These are phyloP conservation scores for Lathyrus oleraceus DNA, from an alignment of 306 rosid species.

Conservation along the genomic window DNA sequence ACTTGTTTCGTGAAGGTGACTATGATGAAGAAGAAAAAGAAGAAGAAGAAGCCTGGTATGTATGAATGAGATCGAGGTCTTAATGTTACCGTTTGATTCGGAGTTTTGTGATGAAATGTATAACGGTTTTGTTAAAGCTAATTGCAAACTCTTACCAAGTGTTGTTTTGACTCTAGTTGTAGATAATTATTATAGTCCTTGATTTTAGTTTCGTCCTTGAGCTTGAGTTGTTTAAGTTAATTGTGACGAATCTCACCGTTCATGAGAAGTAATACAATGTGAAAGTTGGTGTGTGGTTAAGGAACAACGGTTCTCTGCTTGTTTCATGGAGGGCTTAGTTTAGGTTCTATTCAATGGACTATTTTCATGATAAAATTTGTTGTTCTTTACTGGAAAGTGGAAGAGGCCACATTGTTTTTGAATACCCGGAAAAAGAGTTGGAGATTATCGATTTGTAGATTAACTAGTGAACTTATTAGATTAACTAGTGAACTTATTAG, in stretches of 20 bases:
- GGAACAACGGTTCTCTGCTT: no score
- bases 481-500: no score
- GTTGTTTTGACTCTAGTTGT: neutral
- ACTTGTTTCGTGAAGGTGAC: slow-evolving; percentile 52
- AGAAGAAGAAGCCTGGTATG: slow-evolving; percentile 65
- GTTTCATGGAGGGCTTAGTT: no score
- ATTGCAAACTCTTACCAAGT: slow-evolving; percentile 13
- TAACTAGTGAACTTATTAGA: no score
- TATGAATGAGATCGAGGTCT: slow-evolving; percentile 42
- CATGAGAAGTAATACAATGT: neutral
- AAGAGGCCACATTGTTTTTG: no score
- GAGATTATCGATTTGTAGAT: no score
- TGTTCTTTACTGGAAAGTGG: neutral
- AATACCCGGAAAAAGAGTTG: no score
- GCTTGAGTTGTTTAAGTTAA: slow-evolving; percentile 32
- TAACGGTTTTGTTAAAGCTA: neutral
- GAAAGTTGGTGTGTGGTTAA: neutral
- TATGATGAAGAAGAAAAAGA: slow-evolving; percentile 57
- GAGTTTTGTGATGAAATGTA: slow-evolving; percentile 30
- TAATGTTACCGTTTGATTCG: slow-evolving; percentile 26
- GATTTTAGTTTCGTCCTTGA: slow-evolving; percentile 30
- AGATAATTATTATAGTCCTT: neutral
- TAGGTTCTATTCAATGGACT: no score
- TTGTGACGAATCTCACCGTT: neutral
- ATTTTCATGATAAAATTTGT: neutral